Percentiles rank a stretch among this genome's conserved stretches.
These are phyloP conservation scores for Monosporascus sp. DNA, from an alignment of 2,329 filamentous ascomycete genomes.

Conservation along the genomic window DNA sequence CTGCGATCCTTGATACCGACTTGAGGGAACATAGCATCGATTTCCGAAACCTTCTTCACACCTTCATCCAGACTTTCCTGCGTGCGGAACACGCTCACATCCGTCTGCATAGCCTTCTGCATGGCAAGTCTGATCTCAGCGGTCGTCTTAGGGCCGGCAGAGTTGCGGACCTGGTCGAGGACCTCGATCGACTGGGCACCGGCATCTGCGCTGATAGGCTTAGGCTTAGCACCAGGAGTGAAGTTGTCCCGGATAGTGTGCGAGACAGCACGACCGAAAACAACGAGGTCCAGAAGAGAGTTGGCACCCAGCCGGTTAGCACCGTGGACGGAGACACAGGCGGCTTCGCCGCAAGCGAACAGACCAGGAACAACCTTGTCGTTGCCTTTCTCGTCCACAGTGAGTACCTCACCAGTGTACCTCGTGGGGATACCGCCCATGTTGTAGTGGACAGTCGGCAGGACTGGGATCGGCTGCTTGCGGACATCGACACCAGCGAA, in stretches of 20 bases:
- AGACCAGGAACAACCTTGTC: conserved; percentile 93
- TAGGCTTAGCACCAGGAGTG: conserved; percentile 73
- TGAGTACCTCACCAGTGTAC: conserved; percentile 94
- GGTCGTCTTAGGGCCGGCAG: conserved; percentile 80
- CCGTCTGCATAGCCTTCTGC: conserved; percentile 98
- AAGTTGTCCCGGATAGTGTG: conserved; percentile 97
- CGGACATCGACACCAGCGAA: conserved; percentile 95
- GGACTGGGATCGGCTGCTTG: conserved; percentile 93
- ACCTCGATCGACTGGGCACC: conserved; percentile 82
- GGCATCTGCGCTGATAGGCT: conserved; percentile 76
- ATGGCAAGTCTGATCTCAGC: conserved; percentile 84
- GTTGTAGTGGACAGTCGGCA: conserved; percentile 98
- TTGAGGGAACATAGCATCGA: conserved; percentile 74
- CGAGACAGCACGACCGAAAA: conserved; percentile 94
- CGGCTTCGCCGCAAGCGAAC: conserved; percentile 94
- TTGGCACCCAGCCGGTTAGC: conserved; percentile 97
- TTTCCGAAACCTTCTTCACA: conserved; percentile 78
- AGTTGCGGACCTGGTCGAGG: conserved; percentile 79
- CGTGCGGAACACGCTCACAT: conserved; percentile 94
- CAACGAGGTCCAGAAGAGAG: conserved; percentile 93
- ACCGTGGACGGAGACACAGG: conserved; percentile 95
- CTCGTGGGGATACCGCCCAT: conserved; percentile 99
- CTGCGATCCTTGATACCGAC: conserved; percentile 96
- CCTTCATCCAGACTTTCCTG: conserved; percentile 92
- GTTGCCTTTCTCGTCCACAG: conserved; percentile 76